These are phyloP conservation scores for Piromyces sp. DNA, from an alignment of 192 early-diverging fungal species.

Conservation along the genomic window DNA sequence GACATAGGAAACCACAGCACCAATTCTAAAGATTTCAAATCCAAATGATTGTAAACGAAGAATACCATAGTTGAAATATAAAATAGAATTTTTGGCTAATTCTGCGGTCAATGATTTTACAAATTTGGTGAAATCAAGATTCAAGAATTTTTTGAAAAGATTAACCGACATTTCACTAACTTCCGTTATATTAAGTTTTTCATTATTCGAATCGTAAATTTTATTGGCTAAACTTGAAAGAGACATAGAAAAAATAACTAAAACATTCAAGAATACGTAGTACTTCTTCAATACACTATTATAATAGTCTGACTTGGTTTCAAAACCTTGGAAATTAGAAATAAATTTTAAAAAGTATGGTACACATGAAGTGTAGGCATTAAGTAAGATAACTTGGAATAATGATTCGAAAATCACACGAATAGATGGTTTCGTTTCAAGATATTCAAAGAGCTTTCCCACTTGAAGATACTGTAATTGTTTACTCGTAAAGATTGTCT, in stretches of 20 bases:
- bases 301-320: not conserved
- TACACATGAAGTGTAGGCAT: not conserved
- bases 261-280: not conserved
- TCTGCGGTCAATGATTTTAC: not conserved
- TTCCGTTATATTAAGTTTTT: not conserved
- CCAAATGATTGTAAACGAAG: not conserved
- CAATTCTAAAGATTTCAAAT: not conserved
- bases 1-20: not conserved
- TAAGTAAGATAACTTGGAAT: not conserved
- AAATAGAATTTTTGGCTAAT: not conserved
- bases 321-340: not conserved
- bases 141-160: not conserved
- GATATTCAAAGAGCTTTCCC: not conserved
- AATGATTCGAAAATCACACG: not conserved
- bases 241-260: not conserved
- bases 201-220: not conserved
- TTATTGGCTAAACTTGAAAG: not conserved
- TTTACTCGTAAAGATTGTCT: not conserved
- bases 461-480: not conserved
- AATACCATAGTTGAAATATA: not conserved
- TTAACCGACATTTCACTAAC: not conserved
- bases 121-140: not conserved
- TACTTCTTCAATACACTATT: not conserved
- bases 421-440: too few relatives aligned
- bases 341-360: not conserved